A percentile compares a stretch with the other conserved stretches of the same genome.
These are phyloP conservation scores for Oryza meyeriana DNA, from an alignment of 176 grass and related monocot genomes.

Conservation along the genomic window DNA sequence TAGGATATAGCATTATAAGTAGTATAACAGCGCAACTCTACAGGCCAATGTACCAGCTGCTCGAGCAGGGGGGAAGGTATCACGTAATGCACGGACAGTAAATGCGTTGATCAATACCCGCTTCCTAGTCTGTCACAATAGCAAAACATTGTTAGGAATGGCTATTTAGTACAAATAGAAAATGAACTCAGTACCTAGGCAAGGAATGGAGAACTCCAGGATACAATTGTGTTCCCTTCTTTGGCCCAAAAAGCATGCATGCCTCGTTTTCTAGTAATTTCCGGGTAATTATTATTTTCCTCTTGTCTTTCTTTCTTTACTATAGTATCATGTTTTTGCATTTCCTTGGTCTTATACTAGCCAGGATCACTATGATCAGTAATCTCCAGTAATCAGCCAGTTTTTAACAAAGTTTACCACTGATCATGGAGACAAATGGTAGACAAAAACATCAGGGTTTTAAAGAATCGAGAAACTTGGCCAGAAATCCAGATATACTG, in stretches of 20 bases:
- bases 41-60: conserved; percentile 73
- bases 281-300: background rate
- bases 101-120: conserved; percentile 99
- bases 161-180: conserved; percentile 14
- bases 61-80: conserved; percentile 93
- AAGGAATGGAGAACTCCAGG: background rate
- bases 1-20: background rate
- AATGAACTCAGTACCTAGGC: conserved; percentile 11
- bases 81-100: conserved; percentile 92
- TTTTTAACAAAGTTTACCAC: conserved; percentile 20
- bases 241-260: background rate
- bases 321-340: conserved; percentile 2
- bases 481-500: background rate
- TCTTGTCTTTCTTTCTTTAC: background rate
- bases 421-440: conserved; percentile 10
- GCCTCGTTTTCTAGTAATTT: background rate
- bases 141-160: conserved; percentile 25
- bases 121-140: conserved; percentile 80
- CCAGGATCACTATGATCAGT: background rate
- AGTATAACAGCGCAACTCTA: conserved; percentile 25
- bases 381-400: background rate
- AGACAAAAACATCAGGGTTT: background rate
- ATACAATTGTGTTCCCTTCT: background rate
- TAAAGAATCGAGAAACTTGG: background rate
- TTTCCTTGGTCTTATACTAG: background rate